A percentile compares a stretch with the other conserved stretches of the same genome.
phyloP scores from a whole-genome alignment of 305 asterid species.

The Fraxinus paxiana region DNA sequence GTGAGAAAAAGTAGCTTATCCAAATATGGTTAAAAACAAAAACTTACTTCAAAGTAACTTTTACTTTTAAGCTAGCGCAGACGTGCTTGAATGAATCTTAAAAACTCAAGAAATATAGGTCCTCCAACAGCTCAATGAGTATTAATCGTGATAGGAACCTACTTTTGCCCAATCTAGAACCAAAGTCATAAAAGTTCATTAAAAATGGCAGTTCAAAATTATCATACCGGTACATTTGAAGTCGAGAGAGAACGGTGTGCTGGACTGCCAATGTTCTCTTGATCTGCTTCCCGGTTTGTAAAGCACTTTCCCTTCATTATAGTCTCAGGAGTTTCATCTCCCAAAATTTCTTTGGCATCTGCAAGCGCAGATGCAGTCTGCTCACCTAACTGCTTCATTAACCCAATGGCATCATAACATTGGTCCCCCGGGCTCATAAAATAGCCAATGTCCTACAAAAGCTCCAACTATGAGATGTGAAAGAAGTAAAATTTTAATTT shows the following conservation, averaged over 20 bases:
- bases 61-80: not conserved
- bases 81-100: not conserved
- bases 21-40: not conserved
- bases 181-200: not conserved
- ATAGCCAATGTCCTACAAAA: constrained; percentile 73
- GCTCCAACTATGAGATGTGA: not conserved
- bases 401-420: constrained; percentile 84
- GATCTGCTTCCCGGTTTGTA: constrained; percentile 32
- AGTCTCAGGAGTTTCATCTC: constrained; percentile 87
- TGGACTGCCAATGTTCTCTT: constrained; percentile 29
- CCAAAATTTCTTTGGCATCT: constrained; percentile 81
- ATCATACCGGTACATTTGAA: constrained; percentile 52
- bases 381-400: constrained; percentile 90
- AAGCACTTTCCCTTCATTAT: constrained; percentile 54
- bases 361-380: constrained; percentile 87
- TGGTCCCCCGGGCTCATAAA: constrained; percentile 73
- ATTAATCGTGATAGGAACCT: not conserved
- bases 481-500: not conserved
- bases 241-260: constrained; percentile 18
- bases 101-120: not conserved
- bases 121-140: not conserved
- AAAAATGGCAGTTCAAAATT: not conserved
- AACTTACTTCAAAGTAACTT: not conserved
- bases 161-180: not conserved
- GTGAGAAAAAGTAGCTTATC: not conserved